Base-by-base conservation (phyloP, 768 basidiomycete genomes). In the Arthromyces matolae region DNA sequence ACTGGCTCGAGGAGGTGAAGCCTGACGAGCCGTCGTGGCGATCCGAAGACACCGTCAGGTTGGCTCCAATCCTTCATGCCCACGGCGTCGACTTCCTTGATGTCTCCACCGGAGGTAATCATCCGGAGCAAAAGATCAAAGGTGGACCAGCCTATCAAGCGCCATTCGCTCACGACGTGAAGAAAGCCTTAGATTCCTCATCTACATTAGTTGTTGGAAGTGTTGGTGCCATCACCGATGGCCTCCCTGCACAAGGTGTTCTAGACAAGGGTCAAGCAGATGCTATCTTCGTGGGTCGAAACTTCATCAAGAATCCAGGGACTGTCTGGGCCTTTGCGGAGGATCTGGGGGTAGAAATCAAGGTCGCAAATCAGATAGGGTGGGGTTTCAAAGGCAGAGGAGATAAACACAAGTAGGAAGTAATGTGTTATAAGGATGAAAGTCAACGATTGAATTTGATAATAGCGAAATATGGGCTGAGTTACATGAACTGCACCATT, bases 11-110 rank as follows among this genome's bases (percentile, higher is more conserved):
- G 53, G 72, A 78, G 47, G 67, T 71, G 4, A 64, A 77, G 2
- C 78, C 81, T 0, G 66, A 83, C 48, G 79, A 84, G 51, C 74
- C 76, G 9, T 79, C 78, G 5, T 89, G 89, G 88, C 75, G 77
- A 13, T 52, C 77, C 1, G 79, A 85, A 60, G 89, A 91, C 59
- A 86, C 83, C 2, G 78, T 77, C 19, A 67, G 73, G 25, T 68
- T 90, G 19, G 78, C 81, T 2, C 66, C 71, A 14, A 74, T 82
- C 52, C 73, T 91, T 14, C 71, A 71, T 14, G 73, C 77, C 12
- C 74, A 80, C 35, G 87, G 87, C 5, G 76, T 91, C 42, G 90
- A 91, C 62, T 68, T 92, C 28, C 65, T 92, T 37, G 89, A 92
- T 54, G 76, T 87, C 28, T 84, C 82, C 4, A 73, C 75, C 0